Percentiles rank a stretch among this genome's conserved stretches.
These are phyloP conservation scores for Chrysanthemum makinoi DNA, from an alignment of 129 eudicot genomes.

Conservation along the genomic window DNA sequence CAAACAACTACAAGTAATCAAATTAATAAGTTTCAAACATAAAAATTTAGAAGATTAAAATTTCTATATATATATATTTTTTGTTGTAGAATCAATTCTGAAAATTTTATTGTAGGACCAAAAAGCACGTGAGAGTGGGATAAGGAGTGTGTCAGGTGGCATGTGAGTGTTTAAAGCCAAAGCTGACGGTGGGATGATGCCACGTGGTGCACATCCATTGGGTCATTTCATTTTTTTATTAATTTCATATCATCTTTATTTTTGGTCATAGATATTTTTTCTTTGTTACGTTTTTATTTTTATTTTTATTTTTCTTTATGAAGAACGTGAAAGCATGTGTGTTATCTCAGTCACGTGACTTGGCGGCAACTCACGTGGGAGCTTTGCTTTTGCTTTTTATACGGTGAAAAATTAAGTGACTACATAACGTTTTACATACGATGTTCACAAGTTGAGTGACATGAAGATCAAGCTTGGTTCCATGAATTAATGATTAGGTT, in stretches of 20 bases:
- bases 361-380: slow-evolving; percentile 28
- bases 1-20: too few species aligned
- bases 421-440: too few species aligned
- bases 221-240: background rate
- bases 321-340: slow-evolving; percentile 33
- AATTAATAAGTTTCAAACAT: too few species aligned
- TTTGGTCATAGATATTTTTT: slow-evolving; percentile 6
- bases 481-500: too few species aligned
- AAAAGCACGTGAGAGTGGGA: slow-evolving; percentile 51
- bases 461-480: too few species aligned
- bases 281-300: slow-evolving; percentile 17
- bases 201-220: slow-evolving; percentile 21
- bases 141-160: slow-evolving; percentile 47
- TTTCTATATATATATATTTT: too few species aligned
- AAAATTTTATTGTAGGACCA: slow-evolving; percentile 28
- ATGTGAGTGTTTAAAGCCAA: slow-evolving; percentile 55
- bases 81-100: too few species aligned
- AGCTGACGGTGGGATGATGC: slow-evolving; percentile 33
- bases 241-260: background rate
- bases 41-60: too few species aligned
- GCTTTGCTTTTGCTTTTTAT: slow-evolving; percentile 10
- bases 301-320: background rate
- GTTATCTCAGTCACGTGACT: slow-evolving; percentile 26
- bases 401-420: background rate
- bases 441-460: too few species aligned